These are phyloP conservation scores for Phytophthora melonis DNA, from an alignment of 352 stramenopile species.

Conservation along the genomic window DNA sequence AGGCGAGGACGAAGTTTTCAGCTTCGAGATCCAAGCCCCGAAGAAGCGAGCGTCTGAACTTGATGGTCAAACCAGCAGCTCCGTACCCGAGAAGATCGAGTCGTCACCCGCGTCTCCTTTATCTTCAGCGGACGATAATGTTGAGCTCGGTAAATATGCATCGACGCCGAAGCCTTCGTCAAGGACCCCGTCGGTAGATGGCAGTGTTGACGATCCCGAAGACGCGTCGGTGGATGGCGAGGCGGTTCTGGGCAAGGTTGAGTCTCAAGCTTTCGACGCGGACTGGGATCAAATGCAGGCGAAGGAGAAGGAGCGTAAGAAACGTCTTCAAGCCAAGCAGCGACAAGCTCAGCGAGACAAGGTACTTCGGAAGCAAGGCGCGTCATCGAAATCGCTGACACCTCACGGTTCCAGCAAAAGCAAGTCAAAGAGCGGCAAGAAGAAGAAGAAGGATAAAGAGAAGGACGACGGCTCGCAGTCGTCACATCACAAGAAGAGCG, in stretches of 20 bases:
- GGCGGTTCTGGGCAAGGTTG: conserved; percentile 26
- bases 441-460: conserved; percentile 51
- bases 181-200: conserved; percentile 28
- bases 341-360: conserved; percentile 84
- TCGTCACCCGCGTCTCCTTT: conserved; percentile 14
- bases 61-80: conserved; percentile 1
- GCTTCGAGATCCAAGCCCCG: conserved; percentile 62
- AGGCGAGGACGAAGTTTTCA: conserved; percentile 43
- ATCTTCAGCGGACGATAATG: conserved; percentile 30
- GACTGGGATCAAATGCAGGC: conserved; percentile 82
- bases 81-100: conserved; percentile 3
- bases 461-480: conserved; percentile 25
- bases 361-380: conserved; percentile 67
- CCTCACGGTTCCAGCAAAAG: conserved; percentile 33
- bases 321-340: conserved; percentile 75
- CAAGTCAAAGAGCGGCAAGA: conserved; percentile 47
- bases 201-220: conserved; percentile 28
- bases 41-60: conserved; percentile 26
- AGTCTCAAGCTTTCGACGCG: conserved; percentile 49
- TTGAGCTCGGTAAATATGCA: conserved; percentile 42
- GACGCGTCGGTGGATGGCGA: conserved; percentile 18
- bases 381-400: conserved; percentile 35
- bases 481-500: conserved; percentile 48
- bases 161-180: conserved; percentile 10
- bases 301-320: conserved; percentile 78